Conservation (phyloP, 805 yeast genomes). For the Ogataea ramenticola region DNA sequence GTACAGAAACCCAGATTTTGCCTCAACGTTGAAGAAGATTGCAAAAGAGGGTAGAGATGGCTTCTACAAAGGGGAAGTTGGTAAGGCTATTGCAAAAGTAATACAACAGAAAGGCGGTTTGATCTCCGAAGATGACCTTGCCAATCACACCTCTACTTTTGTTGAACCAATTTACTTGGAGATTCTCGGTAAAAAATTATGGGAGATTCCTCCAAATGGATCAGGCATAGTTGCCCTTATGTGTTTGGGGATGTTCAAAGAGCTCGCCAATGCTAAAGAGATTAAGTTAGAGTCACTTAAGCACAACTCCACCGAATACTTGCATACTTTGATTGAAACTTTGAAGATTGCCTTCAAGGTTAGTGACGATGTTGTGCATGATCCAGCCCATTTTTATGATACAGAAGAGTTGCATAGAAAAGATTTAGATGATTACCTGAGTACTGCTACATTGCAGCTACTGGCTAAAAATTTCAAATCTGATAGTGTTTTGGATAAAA, state of each 20-base stretch:
- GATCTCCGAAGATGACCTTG: conserved; percentile 48
- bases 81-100: conserved; percentile 52
- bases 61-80: conserved; percentile 66
- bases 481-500: conserved; percentile 32
- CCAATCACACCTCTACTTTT: conserved; percentile 48
- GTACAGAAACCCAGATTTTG: conserved; percentile 43
- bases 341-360: conserved; percentile 68
- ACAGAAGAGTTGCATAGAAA: conserved; percentile 9
- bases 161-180: conserved; percentile 57
- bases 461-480: conserved; percentile 41
- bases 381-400: conserved; percentile 34
- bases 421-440: conserved; percentile 35
- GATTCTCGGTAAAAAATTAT: conserved; percentile 46
- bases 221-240: conserved; percentile 73
- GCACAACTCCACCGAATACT: conserved; percentile 66
- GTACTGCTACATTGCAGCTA: conserved; percentile 39
- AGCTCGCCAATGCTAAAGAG: conserved; percentile 37
- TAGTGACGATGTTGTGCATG: conserved; percentile 67
- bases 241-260: conserved; percentile 58
- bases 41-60: conserved; percentile 56
- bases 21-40: conserved; percentile 42
- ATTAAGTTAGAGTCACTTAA: conserved; percentile 35
- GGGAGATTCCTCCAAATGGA: conserved; percentile 86
- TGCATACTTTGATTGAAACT: conserved; percentile 65
- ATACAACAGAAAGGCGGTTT: conserved; percentile 49